Base-by-base conservation (phyloP, 1,284 basidiomycete genomes). In the Cyathus olla region DNA sequence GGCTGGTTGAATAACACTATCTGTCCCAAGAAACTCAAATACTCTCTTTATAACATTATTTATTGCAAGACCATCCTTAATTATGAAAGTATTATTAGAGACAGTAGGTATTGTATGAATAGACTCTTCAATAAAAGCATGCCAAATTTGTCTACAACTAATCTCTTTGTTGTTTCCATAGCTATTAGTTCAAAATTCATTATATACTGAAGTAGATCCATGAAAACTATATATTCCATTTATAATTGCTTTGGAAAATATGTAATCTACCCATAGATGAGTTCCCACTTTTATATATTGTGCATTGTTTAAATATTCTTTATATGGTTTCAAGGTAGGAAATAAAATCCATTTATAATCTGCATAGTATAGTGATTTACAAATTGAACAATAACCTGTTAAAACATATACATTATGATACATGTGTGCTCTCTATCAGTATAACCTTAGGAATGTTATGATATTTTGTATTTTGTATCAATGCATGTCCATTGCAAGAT, bases 111-210 rank as follows among this genome's bases (percentile, higher is more conserved):
- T 39, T 19, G 29, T 49, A 3, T 62, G 28, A 11, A 68, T 56
- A 26, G 68, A 66, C 60, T 75, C 68, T 42, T 70, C 65, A 47
- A 74, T 60, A 71, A 73, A 75, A 13, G 71, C 61, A 37, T 72
- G 65, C 73, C 73, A 75, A 11, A 71, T 60, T 31, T 75, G 71
- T 11, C 57, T 40, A 4, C 55, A 40, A 26, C 27, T 46, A 63
- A 37, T 49, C 47, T 24, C 35, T 27, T 21, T 48, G 57, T 22
- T 39, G 15, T 48, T 29, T 48, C 26, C 44, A 46, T 46, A 56
- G 27, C 17, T 13, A 21, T 56, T 48, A 29, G 29, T 56, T 26
- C 42, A 56, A 37, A 29, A 56, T 21, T 56, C 55, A 47, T 42
- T 22, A 48, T n/a, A 56, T 11, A 44, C 55, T 48, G 55, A 27